phyloP scores from a whole-genome alignment of 805 yeast genomes.

The Candida manassasensis region DNA sequence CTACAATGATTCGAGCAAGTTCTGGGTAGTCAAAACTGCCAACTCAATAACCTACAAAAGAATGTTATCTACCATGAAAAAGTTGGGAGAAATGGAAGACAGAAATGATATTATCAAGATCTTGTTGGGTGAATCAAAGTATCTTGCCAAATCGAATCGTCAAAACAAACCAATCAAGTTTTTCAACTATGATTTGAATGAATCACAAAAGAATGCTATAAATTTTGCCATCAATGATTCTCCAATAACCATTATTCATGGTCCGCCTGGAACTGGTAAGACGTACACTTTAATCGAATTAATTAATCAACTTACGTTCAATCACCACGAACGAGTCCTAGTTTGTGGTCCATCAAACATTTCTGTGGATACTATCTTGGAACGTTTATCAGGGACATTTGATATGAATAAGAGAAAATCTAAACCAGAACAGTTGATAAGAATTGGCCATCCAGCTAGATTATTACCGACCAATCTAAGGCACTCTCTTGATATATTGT shows the following conservation, averaged over 20 bases:
- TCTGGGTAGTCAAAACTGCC: constrained; percentile 65
- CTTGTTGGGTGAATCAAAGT: constrained; percentile 42
- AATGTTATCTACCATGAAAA: constrained; percentile 74
- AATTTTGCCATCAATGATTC: constrained; percentile 52
- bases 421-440: constrained; percentile 45
- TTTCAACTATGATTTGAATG: constrained; percentile 48
- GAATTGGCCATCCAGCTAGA: constrained; percentile 94
- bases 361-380: constrained; percentile 86
- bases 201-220: constrained; percentile 72
- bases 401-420: constrained; percentile 13
- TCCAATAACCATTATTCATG: constrained; percentile 63
- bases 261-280: constrained; percentile 81
- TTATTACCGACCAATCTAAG: constrained; percentile 54
- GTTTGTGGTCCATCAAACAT: constrained; percentile 95
- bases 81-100: constrained; percentile 48
- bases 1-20: constrained; percentile 32
- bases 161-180: constrained; percentile 18
- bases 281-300: constrained; percentile 83
- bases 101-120: constrained; percentile 35
- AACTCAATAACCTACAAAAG: constrained; percentile 71
- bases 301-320: constrained; percentile 61
- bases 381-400: constrained; percentile 49
- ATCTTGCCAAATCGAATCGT: constrained; percentile 15
- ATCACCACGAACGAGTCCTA: constrained; percentile 48
- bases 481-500: constrained; percentile 73